Base-by-base conservation (phyloP, 176 grass and related monocot genomes). In the Zoysia pacifica region DNA sequence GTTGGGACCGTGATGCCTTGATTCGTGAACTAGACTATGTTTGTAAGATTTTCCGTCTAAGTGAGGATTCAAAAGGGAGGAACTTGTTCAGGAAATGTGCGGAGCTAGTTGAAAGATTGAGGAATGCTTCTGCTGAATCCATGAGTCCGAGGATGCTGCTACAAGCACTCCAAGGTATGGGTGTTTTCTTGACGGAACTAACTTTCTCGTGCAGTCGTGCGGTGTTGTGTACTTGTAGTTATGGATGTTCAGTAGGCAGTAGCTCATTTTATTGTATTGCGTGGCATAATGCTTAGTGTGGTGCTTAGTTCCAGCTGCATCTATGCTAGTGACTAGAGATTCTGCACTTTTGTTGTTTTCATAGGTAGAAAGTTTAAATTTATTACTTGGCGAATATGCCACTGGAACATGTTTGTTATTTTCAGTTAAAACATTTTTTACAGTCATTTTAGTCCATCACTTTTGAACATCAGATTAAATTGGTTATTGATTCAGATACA, bases 11-110 rank as follows among this genome's bases (percentile, higher is more conserved):
- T 37, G 92, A 86, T 67, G 79, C 85, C 14, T 52, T 98, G 67
- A 80, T 87, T 12, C 75, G 83, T 19, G 92, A 98, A 73, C 87
- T 98, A 19, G 90, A 93, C 14, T 94, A 91, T 79, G 86, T 98
- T 72, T 82, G 86, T 42, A 94, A 94, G 90, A 89, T 94, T 62
- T 98, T 98, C 63, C 62, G 71, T 68, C 80, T 89, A 69, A 98
- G 92, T 42, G 90, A 91, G 58, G 88, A 98, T 43, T 54, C 74
- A 2, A 93, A 92, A 81, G 92, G 86, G 56, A 92, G 81, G 86
- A 89, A 84, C 28, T 65, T 94, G 18, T 91, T 79, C 62, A 80
- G 46, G 64, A 94, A 91, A 80, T 93, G 92, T 56, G 67, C 56
- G 20, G 72, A 89, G 37, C 83, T 94, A 72, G 75, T 98, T 53